These are phyloP conservation scores for Paecilomyces sp. DNA, from an alignment of 2,329 filamentous ascomycete genomes.

Conservation along the genomic window DNA sequence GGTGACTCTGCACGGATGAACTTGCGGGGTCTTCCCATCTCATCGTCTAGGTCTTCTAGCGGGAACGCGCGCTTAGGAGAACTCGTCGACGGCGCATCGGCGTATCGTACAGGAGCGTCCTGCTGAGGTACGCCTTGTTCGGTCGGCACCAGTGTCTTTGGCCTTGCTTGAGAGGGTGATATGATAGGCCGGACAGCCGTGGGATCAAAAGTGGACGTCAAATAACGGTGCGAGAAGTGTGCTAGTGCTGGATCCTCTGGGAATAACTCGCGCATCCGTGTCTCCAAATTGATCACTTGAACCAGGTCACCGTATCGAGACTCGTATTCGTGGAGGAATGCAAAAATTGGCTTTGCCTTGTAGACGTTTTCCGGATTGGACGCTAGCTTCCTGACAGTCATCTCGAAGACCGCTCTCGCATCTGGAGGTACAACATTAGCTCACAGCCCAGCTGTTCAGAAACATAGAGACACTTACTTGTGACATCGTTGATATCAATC, in stretches of 20 bases:
- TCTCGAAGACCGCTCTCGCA: conserved; percentile 92
- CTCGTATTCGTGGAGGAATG: conserved; percentile 93
- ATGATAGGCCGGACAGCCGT: conserved; percentile 74
- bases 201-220: conserved; percentile 69
- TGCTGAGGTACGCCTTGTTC: conserved; percentile 19
- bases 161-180: conserved; percentile 71
- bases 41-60: conserved; percentile 63
- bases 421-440: conserved; percentile 48
- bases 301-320: conserved; percentile 87
- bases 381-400: conserved; percentile 74
- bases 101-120: conserved; percentile 29
- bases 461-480: conserved; percentile 56
- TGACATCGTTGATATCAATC: conserved; percentile 84
- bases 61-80: conserved; percentile 54
- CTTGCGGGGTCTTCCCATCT: conserved; percentile 71
- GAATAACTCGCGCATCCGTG: conserved; percentile 88
- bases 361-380: conserved; percentile 65
- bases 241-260: conserved; percentile 73
- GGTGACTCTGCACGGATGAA: conserved; percentile 85
- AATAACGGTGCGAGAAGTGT: conserved; percentile 71
- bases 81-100: conserved; percentile 27
- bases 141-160: conserved; percentile 41
- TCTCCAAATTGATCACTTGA: conserved; percentile 85
- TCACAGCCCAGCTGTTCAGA: conserved; percentile 3
- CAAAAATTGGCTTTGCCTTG: conserved; percentile 78